Evolutionary conservation across 441 rosid species (phyloP).

Genomic region (Gossypium lobatum): DNA sequence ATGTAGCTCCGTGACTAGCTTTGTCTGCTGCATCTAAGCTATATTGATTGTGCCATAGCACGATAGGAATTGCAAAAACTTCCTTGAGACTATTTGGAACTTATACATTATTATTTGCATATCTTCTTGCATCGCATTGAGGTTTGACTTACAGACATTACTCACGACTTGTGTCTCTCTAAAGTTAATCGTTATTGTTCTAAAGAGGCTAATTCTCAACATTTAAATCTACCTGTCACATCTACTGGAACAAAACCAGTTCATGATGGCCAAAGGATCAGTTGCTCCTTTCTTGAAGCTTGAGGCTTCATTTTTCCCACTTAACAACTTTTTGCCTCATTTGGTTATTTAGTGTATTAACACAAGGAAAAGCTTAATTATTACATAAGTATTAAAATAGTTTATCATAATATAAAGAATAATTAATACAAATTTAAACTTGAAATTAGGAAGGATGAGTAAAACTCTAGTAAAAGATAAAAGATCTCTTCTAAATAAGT

Average conservation of each 20-base stretch:
- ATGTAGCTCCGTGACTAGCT: not conserved
- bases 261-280: not conserved
- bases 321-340: not conserved
- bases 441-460: not conserved
- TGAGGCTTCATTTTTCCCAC: not conserved
- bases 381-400: not conserved
- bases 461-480: not conserved
- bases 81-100: not conserved
- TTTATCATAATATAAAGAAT: not conserved
- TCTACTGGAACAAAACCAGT: not conserved
- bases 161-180: not conserved
- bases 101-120: not conserved
- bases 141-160: not conserved
- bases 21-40: slow-evolving; percentile 2
- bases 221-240: not conserved
- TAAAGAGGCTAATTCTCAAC: slow-evolving; percentile 5
- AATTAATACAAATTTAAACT: not conserved
- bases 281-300: not conserved
- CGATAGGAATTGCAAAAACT: not conserved
- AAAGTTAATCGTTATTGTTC: not conserved
- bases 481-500: not conserved
- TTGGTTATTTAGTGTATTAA: not conserved
- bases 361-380: not conserved
- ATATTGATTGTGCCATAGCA: not conserved
- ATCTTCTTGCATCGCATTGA: not conserved